A percentile compares a stretch with the other conserved stretches of the same genome.
phyloP scores from a whole-genome alignment of 2,329 filamentous ascomycete species.

The Aspergillus calidoustus region DNA sequence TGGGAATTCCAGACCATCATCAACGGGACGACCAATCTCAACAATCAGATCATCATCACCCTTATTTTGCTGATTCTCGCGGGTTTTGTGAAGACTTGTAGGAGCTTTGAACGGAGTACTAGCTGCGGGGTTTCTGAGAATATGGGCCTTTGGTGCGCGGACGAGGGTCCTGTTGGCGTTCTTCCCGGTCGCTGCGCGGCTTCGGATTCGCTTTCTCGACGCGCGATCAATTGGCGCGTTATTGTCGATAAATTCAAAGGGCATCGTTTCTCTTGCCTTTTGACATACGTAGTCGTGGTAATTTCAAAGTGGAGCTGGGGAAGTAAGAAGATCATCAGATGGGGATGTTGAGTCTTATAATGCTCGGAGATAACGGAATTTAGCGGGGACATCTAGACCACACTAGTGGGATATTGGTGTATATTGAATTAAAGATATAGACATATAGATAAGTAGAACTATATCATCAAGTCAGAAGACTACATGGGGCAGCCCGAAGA shows the following conservation, averaged over 20 bases:
- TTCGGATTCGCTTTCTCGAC: constrained; percentile 10
- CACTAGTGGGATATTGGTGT: neutral
- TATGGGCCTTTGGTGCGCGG: neutral
- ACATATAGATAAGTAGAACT: neutral
- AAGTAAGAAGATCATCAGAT: neutral
- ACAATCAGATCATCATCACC: neutral
- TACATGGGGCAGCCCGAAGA: neutral
- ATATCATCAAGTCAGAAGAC: neutral
- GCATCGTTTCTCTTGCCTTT: neutral
- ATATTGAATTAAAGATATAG: neutral
- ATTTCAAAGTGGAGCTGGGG: neutral
- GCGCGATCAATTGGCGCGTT: neutral
- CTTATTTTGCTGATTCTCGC: no score
- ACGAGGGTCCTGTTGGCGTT: constrained; percentile 2
- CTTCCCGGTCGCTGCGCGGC: constrained; percentile 7
- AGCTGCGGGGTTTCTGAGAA: neutral
- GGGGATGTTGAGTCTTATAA: neutral
- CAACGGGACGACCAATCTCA: neutral
- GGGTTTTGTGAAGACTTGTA: neutral
- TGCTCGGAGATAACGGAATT: constrained; percentile 8
- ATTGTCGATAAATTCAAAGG: constrained; percentile 10
- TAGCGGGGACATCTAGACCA: neutral
- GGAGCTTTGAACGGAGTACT: neutral
- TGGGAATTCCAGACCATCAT: constrained; percentile 1
- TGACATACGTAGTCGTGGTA: neutral